These are phyloP conservation scores for Solidago caesia DNA, from an alignment of 129 eudicot species.

Conservation along the genomic window DNA sequence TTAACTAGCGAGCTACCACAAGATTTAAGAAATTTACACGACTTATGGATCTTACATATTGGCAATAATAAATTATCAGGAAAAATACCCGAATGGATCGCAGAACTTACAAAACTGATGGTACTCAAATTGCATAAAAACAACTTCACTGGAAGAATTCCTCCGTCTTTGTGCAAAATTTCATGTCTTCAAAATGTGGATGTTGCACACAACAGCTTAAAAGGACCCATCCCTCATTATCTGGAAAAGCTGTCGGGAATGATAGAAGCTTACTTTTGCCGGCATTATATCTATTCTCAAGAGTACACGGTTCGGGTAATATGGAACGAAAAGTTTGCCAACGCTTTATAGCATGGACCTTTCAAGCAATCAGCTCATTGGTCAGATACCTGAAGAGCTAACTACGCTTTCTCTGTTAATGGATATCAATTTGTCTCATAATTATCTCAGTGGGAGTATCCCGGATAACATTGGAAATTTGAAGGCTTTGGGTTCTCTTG, in stretches of 20 bases:
- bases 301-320: not conserved
- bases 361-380: not conserved
- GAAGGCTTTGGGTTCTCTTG: not conserved
- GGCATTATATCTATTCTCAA: not conserved
- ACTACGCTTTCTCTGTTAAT: not conserved
- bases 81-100: constrained; percentile 8
- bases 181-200: not conserved
- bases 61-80: constrained; percentile 21
- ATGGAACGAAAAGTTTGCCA: not conserved
- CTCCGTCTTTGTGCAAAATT: constrained; percentile 20
- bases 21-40: not conserved
- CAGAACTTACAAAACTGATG: not conserved
- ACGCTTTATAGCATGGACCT: not conserved
- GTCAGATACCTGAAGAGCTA: not conserved
- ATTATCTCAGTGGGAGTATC: not conserved
- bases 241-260: not conserved
- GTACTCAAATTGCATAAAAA: constrained; percentile 21
- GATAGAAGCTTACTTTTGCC: not conserved
- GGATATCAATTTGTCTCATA: not conserved
- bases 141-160: constrained; percentile 20
- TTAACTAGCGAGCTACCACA: not conserved
- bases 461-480: not conserved
- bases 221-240: not conserved
- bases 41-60: constrained; percentile 6
- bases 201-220: not conserved